Base-by-base conservation (phyloP, 257 asterid species). In the Solanum lycopersicoides region DNA sequence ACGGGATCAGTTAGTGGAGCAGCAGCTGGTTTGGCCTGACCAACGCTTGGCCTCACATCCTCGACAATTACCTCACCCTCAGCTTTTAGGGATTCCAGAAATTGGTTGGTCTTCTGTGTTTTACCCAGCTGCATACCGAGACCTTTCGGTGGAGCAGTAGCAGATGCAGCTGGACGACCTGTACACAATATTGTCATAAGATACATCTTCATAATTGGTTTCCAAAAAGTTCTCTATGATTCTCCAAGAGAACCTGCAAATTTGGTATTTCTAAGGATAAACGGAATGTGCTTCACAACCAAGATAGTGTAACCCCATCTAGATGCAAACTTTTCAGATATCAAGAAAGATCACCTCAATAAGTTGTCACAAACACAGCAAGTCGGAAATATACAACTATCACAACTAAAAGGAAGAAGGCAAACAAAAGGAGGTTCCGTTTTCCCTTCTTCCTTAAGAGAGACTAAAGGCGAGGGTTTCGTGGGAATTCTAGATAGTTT, bases 71-170 rank as follows among this genome's bases (percentile, higher is more conserved):
- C 92, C 91, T 95, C 98, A 89, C 98, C 99, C 88, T 96, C 99
- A 86, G 98, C 98, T 91, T 93, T 96, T 65, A 96, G 93, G 86
- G 99, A 94, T 88, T 96, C 99, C 94, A 96, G 90, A 89, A 96
- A 94, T 87, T 96, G 99, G 91, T 94, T 95, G 80, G 98, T 90
- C 92, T 86, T 95, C 86, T 93, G 96, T 73, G 95, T 88, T 92
- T 96, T 96, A 21, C 99, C 99, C 82, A 96, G 94, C 93, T 96
- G 89, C 98, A 96, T 95, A 85, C 98, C 99, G 89, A 90, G 94
- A 84, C 97, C 98, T 90, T 96, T 96, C 42, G 95, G 93, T 87
- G 99, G 98, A 90, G 96, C 99, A 50, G 94, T 85, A 91, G 96
- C 95, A 89, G 98, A 79, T 85, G 98, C 88, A 86, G 98, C 63